A percentile compares a stretch with the other conserved stretches of the same genome.
phyloP scores from a whole-genome alignment of 768 basidiomycete species.

The Sutorius australiensis region DNA sequence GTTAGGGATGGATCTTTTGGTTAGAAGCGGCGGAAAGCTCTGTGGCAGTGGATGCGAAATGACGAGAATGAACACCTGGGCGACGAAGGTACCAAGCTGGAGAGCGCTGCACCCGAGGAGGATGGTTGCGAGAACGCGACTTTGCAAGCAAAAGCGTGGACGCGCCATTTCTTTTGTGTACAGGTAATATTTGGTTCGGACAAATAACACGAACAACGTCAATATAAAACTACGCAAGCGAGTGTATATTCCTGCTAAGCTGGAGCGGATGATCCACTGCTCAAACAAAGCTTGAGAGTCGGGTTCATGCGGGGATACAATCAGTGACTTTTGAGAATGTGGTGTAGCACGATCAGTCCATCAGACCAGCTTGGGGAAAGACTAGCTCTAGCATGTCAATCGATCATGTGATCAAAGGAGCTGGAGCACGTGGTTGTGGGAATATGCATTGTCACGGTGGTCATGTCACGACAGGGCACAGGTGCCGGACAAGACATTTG shows the following conservation, averaged over 20 bases:
- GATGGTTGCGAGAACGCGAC: slow-evolving; percentile 4
- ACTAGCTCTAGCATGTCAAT: no score
- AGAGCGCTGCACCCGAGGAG: slow-evolving; percentile 11
- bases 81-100: slow-evolving; percentile 38
- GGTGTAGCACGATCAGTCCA: no score
- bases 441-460: slow-evolving; percentile 15
- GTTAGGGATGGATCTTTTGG: slow-evolving; percentile 50
- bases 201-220: slow-evolving; percentile 20
- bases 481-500: background rate
- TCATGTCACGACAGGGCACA: slow-evolving; percentile 23
- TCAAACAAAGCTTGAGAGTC: no score
- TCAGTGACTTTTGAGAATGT: no score
- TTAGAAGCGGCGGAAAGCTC: slow-evolving; percentile 35
- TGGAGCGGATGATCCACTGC: no score
- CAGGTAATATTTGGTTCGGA: slow-evolving; percentile 16
- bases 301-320: no score
- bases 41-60: slow-evolving; percentile 28
- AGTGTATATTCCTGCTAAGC: no score
- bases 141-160: background rate
- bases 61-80: slow-evolving; percentile 42
- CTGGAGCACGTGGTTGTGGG: slow-evolving; percentile 19
- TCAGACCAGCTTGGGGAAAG: no score
- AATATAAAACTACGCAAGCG: background rate
- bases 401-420: background rate
- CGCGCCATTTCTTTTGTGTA: slow-evolving; percentile 7